Base-by-base conservation (phyloP, 2,329 filamentous ascomycete genomes). In the Fusarium bactridioides region DNA sequence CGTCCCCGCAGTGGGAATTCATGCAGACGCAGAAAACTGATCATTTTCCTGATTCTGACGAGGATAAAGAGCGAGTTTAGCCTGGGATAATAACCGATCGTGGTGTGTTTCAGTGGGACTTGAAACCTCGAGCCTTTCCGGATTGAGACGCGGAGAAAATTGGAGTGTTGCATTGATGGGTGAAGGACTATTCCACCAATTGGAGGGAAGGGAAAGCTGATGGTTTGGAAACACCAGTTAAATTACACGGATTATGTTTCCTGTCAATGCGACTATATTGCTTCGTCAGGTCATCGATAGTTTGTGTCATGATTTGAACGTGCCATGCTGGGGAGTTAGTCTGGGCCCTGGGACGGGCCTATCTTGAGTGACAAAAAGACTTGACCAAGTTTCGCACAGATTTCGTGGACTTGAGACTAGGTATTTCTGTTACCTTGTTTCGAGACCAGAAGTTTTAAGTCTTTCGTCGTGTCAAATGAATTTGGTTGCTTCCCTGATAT, bases 101-200 rank as follows among this genome's bases (percentile, higher is more conserved):
- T 61, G 57, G 58, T 35, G 48, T 61, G 48, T 37, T 61, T 65
- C 62, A 65, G 62, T 56, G 62, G 27, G 60, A 21, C 38, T 40
- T 65, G 62, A 65, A 65, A 65, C 60, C 60, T 56, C 60, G 11
- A 47, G 21, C 62, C 62, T 65, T 65, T 25, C 62, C 62, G 18
- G 4, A 35, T 65, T n/a, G 9, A 19, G 60, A 37, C 16, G 44
- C 62, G 27, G 60, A 64, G 33, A 33, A 56, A 44, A 27, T 48
- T 35, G 13, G 38, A n/a, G 50, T 11, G n/a, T 45, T 2, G 19
- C 18, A 47, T 21, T 23, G 13, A 25, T 33, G 19, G 1, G 9
- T 9, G 13, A 35, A 35, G 16, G 41, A 56, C 33, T 47, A 47
- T 65, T 65, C 62, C 60, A 65, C 62, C 33, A 65, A 65, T 65